Evolutionary conservation across 2,329 filamentous ascomycete species (phyloP), one percentile per base, ranked within the genome.

Genomic region (Chlorencoelia australis): DNA sequence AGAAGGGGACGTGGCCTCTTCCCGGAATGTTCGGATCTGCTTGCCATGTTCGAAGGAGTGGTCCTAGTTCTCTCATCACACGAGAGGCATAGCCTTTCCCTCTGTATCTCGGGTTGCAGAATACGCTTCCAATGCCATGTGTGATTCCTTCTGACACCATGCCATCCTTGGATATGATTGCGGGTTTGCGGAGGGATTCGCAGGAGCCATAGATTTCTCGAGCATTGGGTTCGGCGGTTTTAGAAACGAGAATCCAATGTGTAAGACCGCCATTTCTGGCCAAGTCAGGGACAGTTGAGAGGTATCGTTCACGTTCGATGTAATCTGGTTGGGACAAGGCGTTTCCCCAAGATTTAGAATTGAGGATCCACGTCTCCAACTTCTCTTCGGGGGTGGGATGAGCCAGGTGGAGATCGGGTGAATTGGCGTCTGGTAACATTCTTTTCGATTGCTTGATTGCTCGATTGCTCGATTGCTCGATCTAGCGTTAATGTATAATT

Each of bases 71-170:
- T 27, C 59, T 58, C 57, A 88, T 71, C 79, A 91, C 88, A 37
- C 79, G 69, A 39, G 70, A 72, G 1, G 84, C 86, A 59, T 94
- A 94, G 14, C 84, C 82, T 46, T 69, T 71, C 4, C 81, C 78
- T 39, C 85, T 64, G 56, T 75, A 75, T 49, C 74, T 65, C 0
- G 73, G 69, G 26, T 75, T 70, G 4, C 79, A 86, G 56, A 79
- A 91, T n/a, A 93, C 86, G 42, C 79, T 84, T 10, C 78, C 83
- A 39, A 93, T 71, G 4, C 82, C 86, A 59, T 94, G 79, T 11
- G 75, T 73, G 7, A 75, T 62, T 2, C 69, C 73, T 30, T 84
- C 75, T 37, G 64, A 56, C 11, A 69, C 58, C 29, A 53, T 48
- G 24, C 47, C 45, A 29, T 59, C 59, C 5, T 59, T 52, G 0